Percentiles rank a stretch among this genome's conserved stretches.
Evolutionary conservation across 2,329 filamentous ascomycete species (phyloP).

Genomic region (Chaetomium globosum): DNA sequence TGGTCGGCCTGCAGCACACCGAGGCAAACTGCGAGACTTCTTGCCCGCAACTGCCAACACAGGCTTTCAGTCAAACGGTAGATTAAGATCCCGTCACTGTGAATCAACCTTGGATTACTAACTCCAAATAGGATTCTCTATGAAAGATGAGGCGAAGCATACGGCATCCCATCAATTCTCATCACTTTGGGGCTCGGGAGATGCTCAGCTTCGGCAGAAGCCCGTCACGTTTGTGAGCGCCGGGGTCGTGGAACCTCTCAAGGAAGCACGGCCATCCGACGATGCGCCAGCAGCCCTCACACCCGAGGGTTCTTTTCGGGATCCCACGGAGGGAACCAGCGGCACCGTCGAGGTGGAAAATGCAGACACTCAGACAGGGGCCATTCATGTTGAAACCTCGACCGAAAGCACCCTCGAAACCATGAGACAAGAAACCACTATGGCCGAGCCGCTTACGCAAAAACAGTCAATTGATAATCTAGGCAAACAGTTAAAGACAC

Average conservation of each 20-base stretch:
- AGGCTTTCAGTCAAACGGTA: conserved; percentile 21
- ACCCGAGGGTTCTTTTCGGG: conserved; percentile 8
- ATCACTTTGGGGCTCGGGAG: conserved; percentile 41
- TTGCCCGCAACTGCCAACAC: conserved; percentile 9
- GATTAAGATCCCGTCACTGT: neutral
- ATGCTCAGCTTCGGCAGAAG: conserved; percentile 50
- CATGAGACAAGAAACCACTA: neutral
- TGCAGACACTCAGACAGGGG: neutral
- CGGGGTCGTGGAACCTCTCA: conserved; percentile 55
- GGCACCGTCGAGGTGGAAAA: conserved; percentile 9
- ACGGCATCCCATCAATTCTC: conserved; percentile 51
- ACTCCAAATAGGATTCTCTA: conserved; percentile 43
- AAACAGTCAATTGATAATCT: neutral
- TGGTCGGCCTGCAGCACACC: conserved; percentile 25
- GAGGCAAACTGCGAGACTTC: conserved; percentile 20
- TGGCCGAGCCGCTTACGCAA: neutral
- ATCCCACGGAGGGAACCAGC: conserved; percentile 9
- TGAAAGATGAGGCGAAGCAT: conserved; percentile 55
- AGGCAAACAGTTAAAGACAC: neutral
- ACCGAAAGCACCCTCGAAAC: neutral
- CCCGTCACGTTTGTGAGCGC: conserved; percentile 58
- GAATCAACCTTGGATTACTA: conserved; percentile 7
- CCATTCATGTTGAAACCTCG: neutral
- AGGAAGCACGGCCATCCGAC: conserved; percentile 42
- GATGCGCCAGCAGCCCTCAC: conserved; percentile 12